These are phyloP conservation scores for Fusarium torulosum DNA, from an alignment of 2,329 filamentous ascomycete genomes.

Conservation along the genomic window DNA sequence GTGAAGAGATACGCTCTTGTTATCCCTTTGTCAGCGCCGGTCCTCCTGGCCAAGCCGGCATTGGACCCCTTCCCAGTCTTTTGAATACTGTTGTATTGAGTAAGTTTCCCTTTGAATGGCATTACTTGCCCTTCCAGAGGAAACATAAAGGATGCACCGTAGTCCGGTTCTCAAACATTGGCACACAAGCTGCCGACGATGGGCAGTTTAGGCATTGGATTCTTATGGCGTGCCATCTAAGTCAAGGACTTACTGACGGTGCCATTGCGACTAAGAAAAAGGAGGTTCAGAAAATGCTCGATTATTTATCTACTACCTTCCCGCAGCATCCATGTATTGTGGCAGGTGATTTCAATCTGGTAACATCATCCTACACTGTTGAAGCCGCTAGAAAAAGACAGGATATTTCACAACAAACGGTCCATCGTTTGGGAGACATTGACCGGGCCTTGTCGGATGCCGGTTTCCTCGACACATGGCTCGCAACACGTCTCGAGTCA, in stretches of 20 bases:
- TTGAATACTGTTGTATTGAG: slow-evolving; percentile 73
- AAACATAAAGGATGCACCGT: slow-evolving; percentile 71
- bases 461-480: slow-evolving; percentile 67
- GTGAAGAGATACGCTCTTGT: slow-evolving; percentile 58
- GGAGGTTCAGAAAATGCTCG: slow-evolving; percentile 65
- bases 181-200: slow-evolving; percentile 7
- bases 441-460: slow-evolving; percentile 60
- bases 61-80: slow-evolving; percentile 69
- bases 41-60: slow-evolving; percentile 63
- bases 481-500: slow-evolving; percentile 58
- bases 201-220: slow-evolving; percentile 56
- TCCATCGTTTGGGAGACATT: slow-evolving; percentile 58
- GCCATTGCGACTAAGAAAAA: slow-evolving; percentile 68
- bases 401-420: slow-evolving; percentile 65
- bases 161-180: slow-evolving; percentile 55
- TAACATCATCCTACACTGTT: slow-evolving; percentile 69
- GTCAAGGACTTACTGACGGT: slow-evolving; percentile 69
- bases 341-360: slow-evolving; percentile 74
- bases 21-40: slow-evolving; percentile 71
- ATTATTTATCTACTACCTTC: slow-evolving; percentile 59
- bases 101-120: slow-evolving; percentile 67
- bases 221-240: slow-evolving; percentile 71
- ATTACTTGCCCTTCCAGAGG: slow-evolving; percentile 64
- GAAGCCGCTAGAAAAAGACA: slow-evolving; percentile 64
- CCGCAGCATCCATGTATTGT: slow-evolving; percentile 65